phyloP scores from a whole-genome alignment of 1,284 basidiomycete genomes.

The Apiotrichum gamsii region DNA sequence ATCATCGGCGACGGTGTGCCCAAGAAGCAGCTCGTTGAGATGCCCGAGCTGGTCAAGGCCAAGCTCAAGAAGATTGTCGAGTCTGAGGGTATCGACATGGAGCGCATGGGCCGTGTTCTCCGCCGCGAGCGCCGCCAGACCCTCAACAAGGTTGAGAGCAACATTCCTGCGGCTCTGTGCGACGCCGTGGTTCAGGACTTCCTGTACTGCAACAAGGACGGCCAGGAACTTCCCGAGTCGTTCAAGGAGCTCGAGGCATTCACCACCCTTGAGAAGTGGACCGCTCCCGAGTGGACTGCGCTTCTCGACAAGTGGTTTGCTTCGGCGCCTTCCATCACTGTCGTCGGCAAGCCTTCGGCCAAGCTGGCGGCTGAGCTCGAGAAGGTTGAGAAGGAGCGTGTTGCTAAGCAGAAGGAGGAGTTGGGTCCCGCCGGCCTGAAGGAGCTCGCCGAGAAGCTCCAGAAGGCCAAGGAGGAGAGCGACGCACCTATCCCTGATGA shows the following conservation, averaged over 20 bases:
- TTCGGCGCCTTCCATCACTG: slow-evolving; percentile 61
- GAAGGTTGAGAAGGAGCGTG: slow-evolving; percentile 69
- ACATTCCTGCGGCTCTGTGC: slow-evolving; percentile 31
- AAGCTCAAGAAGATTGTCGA: slow-evolving; percentile 65
- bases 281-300: slow-evolving; percentile 67
- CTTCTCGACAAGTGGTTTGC: slow-evolving; percentile 69
- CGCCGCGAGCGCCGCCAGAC: slow-evolving; percentile 77
- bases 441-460: slow-evolving; percentile 62
- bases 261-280: slow-evolving; percentile 63
- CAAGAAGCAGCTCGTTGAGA: slow-evolving; percentile 64
- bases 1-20: slow-evolving; percentile 82
- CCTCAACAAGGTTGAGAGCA: slow-evolving; percentile 43
- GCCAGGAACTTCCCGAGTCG: slow-evolving; percentile 65
- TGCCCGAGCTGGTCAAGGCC: slow-evolving; percentile 63
- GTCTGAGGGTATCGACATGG: slow-evolving; percentile 79
- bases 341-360: slow-evolving; percentile 84
- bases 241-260: slow-evolving; percentile 78
- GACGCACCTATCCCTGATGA: slow-evolving; percentile 73
- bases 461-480: slow-evolving; percentile 80
- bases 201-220: slow-evolving; percentile 78
- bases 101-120: slow-evolving; percentile 81
- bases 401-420: slow-evolving; percentile 61
- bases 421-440: slow-evolving; percentile 78
- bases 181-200: slow-evolving; percentile 73
- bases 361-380: slow-evolving; percentile 75